phyloP scores from a whole-genome alignment of 1,284 basidiomycete species.

The Nidula niveotomentosa region DNA sequence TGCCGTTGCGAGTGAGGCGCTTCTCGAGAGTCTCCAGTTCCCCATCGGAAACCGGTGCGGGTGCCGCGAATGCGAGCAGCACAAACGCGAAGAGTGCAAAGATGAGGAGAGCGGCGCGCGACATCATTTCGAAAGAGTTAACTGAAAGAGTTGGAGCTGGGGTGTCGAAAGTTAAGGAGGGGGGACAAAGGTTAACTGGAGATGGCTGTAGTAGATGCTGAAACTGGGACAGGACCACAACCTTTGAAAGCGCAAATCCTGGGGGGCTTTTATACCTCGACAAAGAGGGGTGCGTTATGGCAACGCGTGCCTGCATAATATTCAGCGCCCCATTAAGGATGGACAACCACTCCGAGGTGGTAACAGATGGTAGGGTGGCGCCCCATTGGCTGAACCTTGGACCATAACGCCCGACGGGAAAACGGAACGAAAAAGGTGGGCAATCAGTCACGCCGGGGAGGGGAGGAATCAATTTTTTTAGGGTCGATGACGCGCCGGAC shows the following conservation, averaged over 20 bases:
- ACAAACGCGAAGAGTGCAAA: conserved; percentile 42
- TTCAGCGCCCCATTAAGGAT: neutral
- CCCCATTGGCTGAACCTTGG: neutral
- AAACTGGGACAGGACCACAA: conserved; percentile 9
- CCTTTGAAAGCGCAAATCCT: conserved; percentile 4
- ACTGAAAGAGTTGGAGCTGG: too few species aligned
- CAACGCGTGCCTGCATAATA: conserved; percentile 10
- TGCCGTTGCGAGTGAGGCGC: conserved; percentile 44
- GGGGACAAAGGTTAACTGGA: conserved; percentile 3
- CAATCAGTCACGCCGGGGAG: neutral
- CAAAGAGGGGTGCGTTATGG: conserved; percentile 10
- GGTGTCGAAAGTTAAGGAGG: neutral
- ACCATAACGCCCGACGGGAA: conserved; percentile 1
- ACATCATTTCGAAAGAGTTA: conserved; percentile 27
- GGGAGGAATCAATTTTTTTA: neutral
- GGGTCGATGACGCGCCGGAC: conserved; percentile 1
- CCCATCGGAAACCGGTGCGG: conserved; percentile 34
- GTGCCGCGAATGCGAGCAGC: conserved; percentile 42
- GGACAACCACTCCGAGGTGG: conserved; percentile 2
- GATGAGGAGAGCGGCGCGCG: conserved; percentile 36
- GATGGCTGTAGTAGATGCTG: neutral
- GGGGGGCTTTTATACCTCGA: conserved; percentile 15
- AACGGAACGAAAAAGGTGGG: neutral
- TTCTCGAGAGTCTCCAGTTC: conserved; percentile 39
- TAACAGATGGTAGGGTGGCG: neutral